Evolutionary conservation across 441 rosid species (phyloP).

Genomic region (Populus hybrid): DNA sequence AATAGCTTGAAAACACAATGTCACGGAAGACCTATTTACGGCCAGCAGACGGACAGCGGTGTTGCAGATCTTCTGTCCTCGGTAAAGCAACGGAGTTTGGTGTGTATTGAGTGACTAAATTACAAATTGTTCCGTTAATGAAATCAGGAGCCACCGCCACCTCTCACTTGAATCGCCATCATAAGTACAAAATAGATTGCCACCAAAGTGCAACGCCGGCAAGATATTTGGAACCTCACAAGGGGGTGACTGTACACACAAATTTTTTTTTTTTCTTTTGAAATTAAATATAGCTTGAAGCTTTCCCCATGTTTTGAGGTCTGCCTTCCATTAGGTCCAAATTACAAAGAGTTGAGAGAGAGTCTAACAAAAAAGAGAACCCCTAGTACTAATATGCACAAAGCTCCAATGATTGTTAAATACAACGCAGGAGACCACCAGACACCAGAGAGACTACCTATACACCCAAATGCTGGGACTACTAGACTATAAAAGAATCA

Average conservation of each 20-base stretch:
- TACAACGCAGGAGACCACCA: constrained; percentile 50
- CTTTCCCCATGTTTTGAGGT: constrained; percentile 52
- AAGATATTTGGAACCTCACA: background rate
- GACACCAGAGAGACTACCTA: constrained; percentile 52
- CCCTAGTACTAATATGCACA: constrained; percentile 44
- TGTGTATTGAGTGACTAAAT: too few species aligned
- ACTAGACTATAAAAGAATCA: constrained; percentile 56
- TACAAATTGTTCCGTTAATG: too few species aligned
- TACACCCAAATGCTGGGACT: constrained; percentile 58
- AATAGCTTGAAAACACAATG: background rate
- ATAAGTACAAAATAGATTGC: background rate
- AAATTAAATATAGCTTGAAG: constrained; percentile 1
- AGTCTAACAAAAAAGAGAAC: constrained; percentile 16
- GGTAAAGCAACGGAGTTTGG: too few species aligned
- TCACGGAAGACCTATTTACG: background rate
- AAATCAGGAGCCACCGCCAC: too few species aligned
- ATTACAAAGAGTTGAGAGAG: constrained; percentile 15
- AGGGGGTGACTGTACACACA: background rate
- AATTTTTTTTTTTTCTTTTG: background rate
- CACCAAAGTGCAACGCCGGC: background rate
- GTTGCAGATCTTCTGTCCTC: too few species aligned
- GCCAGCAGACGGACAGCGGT: background rate
- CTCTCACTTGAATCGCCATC: too few species aligned
- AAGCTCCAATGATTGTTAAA: constrained; percentile 31
- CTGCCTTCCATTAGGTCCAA: constrained; percentile 32